These are phyloP conservation scores for Melaleuca quinquenervia DNA, from an alignment of 345 rosid genomes.

Conservation along the genomic window DNA sequence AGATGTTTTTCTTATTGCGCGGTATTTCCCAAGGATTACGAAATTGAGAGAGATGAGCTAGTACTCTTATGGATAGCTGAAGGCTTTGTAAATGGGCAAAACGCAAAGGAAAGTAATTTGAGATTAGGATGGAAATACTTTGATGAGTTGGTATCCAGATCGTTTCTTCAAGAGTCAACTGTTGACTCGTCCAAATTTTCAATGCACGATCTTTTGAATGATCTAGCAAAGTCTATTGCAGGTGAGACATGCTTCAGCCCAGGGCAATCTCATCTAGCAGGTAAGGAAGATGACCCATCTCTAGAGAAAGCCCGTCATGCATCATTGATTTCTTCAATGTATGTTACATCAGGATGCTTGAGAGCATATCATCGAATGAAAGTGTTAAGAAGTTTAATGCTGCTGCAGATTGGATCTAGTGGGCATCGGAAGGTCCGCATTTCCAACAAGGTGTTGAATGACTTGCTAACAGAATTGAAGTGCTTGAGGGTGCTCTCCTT, in stretches of 20 bases:
- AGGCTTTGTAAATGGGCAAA: background rate
- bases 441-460: fast-evolving
- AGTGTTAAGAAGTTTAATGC: background rate
- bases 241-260: background rate
- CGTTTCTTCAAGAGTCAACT: background rate
- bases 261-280: fast-evolving
- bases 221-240: background rate
- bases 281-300: background rate
- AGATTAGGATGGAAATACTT: background rate
- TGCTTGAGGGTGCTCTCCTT: background rate
- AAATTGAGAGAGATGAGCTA: background rate
- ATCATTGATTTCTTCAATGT: fast-evolving
- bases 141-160: background rate
- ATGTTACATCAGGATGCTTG: background rate
- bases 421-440: fast-evolving
- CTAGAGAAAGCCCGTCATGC: background rate
- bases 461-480: background rate
- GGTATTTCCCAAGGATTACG: background rate
- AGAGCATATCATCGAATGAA: background rate
- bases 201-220: background rate
- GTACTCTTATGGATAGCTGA: background rate
- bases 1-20: background rate
- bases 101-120: background rate
- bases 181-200: background rate
- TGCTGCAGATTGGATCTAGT: fast-evolving